phyloP scores from a whole-genome alignment of 306 rosid species.

The Sesbania bispinosa region DNA sequence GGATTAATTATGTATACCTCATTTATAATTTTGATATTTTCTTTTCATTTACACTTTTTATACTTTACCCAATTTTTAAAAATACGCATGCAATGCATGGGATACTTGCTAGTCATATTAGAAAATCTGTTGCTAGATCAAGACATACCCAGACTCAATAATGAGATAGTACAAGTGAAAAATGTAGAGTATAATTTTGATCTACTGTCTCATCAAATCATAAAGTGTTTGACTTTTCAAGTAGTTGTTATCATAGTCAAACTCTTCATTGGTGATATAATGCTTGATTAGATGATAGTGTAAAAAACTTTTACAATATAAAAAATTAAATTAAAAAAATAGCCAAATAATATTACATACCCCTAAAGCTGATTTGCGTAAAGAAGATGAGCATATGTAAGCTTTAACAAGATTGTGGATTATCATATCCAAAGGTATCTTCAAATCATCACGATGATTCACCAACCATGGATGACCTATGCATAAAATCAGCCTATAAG shows the following conservation, averaged over 20 bases:
- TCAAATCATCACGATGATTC: slow-evolving; percentile 39
- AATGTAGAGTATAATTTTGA: too few species aligned
- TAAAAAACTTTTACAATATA: background rate
- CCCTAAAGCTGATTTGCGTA: slow-evolving; percentile 75
- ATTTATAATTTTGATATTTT: too few species aligned
- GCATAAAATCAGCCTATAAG: slow-evolving; percentile 16
- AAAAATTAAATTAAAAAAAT: background rate
- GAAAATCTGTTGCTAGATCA: slow-evolving; percentile 14
- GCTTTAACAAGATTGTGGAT: slow-evolving; percentile 63
- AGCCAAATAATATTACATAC: slow-evolving; percentile 38
- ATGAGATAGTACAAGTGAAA: too few species aligned
- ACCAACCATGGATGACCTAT: slow-evolving; percentile 84
- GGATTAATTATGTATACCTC: too few species aligned
- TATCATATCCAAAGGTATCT: slow-evolving; percentile 68
- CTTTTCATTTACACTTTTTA: too few species aligned
- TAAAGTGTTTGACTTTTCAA: too few species aligned
- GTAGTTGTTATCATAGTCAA: background rate
- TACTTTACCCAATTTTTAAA: too few species aligned
- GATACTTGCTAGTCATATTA: background rate
- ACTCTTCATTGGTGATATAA: background rate
- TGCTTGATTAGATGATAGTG: background rate
- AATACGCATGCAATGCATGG: too few species aligned
- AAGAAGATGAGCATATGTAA: slow-evolving; percentile 65
- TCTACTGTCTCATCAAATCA: too few species aligned
- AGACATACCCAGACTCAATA: background rate